phyloP scores from a whole-genome alignment of 169 alveolate genomes.

The Cardiosporidium cionae region DNA sequence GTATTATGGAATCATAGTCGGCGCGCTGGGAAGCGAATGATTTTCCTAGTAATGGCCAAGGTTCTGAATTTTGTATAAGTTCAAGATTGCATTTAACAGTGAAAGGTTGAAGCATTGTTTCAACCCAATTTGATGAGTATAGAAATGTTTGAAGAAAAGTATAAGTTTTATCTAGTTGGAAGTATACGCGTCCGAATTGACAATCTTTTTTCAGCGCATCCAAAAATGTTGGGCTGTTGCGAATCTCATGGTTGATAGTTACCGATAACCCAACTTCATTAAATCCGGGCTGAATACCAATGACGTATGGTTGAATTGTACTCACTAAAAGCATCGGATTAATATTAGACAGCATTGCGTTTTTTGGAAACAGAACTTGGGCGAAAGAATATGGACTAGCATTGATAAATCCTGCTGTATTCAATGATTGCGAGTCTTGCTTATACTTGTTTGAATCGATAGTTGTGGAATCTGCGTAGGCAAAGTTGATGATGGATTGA shows the following conservation, averaged over 20 bases:
- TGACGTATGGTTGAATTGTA: background rate
- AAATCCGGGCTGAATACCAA: background rate
- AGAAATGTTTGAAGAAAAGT: background rate
- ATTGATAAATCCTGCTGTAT: background rate
- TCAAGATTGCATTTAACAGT: background rate
- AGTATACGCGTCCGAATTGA: background rate
- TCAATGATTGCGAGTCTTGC: background rate
- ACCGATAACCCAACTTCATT: background rate
- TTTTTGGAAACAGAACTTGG: background rate
- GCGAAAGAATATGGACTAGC: background rate
- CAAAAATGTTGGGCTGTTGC: background rate
- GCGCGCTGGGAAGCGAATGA: background rate
- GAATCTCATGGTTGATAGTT: background rate
- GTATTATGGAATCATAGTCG: background rate
- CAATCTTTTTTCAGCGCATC: background rate
- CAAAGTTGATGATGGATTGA: background rate
- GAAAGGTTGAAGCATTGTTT: background rate
- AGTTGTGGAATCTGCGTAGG: background rate
- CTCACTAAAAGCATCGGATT: background rate
- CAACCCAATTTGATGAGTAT: background rate
- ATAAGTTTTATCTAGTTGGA: background rate
- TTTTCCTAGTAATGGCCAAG: background rate
- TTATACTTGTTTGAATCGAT: background rate
- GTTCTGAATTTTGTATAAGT: background rate
- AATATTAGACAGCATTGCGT: background rate